Evolutionary conservation across 2,329 filamentous ascomycete genomes (phyloP).

Genomic region (Alternaria burnsii): DNA sequence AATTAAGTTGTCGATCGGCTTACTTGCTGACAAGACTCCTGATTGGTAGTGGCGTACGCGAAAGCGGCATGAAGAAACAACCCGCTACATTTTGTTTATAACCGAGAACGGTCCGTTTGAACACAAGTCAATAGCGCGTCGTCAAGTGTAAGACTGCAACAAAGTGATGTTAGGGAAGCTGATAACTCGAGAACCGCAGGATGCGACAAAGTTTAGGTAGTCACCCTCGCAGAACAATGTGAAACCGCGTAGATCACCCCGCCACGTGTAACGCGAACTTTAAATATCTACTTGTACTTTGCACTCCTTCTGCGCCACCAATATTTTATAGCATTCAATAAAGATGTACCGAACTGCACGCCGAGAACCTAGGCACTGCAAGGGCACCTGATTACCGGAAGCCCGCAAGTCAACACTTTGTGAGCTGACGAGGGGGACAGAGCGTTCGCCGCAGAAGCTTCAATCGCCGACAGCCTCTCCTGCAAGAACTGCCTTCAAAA

Average conservation of each 20-base stretch:
- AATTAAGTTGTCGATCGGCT: background rate
- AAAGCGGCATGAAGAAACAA: background rate
- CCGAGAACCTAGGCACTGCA: background rate
- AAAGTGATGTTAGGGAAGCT: background rate
- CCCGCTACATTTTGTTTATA: background rate
- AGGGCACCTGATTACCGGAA: too few species aligned
- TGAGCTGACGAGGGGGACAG: too few species aligned
- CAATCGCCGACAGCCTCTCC: background rate
- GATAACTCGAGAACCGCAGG: background rate
- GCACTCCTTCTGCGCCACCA: background rate
- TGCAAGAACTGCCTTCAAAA: background rate
- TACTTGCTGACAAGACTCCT: background rate
- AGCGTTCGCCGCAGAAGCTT: too few species aligned
- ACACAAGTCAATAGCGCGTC: background rate
- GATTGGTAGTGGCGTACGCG: background rate
- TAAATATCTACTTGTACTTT: background rate
- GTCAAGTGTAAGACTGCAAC: background rate
- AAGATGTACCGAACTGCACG: background rate
- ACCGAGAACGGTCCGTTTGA: background rate
- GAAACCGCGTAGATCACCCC: background rate
- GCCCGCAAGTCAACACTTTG: too few species aligned
- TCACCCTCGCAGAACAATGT: background rate
- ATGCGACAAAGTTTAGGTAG: background rate
- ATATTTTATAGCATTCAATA: background rate
- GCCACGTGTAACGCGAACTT: too few species aligned